A percentile compares a stretch with the other conserved stretches of the same genome.
Evolutionary conservation across 2,329 filamentous ascomycete genomes (phyloP).

Genomic region (Juglanconis oblonga): DNA sequence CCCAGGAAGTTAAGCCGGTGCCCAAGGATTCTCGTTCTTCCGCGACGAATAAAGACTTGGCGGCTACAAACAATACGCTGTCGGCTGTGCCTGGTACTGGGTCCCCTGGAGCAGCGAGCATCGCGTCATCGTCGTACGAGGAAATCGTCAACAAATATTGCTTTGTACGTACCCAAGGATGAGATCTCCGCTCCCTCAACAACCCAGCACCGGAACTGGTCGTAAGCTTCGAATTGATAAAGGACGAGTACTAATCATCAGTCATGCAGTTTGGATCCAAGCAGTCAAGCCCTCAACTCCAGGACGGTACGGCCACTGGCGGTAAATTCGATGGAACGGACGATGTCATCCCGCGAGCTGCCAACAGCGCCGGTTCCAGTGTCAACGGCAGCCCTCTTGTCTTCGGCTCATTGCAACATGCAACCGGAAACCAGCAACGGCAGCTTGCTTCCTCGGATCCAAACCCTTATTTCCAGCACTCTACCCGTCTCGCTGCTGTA

Average conservation of each 20-base stretch:
- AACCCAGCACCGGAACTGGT: conserved; percentile 23
- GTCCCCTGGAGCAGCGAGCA: conserved; percentile 48
- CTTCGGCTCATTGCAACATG: conserved; percentile 27
- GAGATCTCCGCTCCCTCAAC: conserved; percentile 23
- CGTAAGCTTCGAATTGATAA: conserved; percentile 12
- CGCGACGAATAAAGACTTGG: conserved; percentile 17
- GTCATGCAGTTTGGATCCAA: conserved; percentile 59
- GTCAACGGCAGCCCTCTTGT: conserved; percentile 36
- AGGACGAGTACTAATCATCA: conserved; percentile 36
- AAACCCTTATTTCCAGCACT: conserved; percentile 34
- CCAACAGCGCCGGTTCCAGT: conserved; percentile 35
- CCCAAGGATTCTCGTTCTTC: conserved; percentile 9
- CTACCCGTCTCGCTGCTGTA: conserved; percentile 25
- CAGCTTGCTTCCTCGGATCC: conserved; percentile 34
- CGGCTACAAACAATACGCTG: conserved; percentile 24
- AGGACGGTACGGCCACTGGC: conserved; percentile 43
- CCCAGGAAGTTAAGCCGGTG: conserved; percentile 2
- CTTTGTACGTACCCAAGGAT: conserved; percentile 80
- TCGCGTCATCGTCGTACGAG: conserved; percentile 88
- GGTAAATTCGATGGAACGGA: conserved; percentile 42
- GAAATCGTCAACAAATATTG: conserved; percentile 99
- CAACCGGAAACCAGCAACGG: conserved; percentile 40
- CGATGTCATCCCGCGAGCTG: conserved; percentile 32
- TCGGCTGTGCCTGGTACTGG: conserved; percentile 41
- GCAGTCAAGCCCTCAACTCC: conserved; percentile 49